Base-by-base conservation (phyloP, 306 rosid genomes). In the Fragaria vesca region DNA sequence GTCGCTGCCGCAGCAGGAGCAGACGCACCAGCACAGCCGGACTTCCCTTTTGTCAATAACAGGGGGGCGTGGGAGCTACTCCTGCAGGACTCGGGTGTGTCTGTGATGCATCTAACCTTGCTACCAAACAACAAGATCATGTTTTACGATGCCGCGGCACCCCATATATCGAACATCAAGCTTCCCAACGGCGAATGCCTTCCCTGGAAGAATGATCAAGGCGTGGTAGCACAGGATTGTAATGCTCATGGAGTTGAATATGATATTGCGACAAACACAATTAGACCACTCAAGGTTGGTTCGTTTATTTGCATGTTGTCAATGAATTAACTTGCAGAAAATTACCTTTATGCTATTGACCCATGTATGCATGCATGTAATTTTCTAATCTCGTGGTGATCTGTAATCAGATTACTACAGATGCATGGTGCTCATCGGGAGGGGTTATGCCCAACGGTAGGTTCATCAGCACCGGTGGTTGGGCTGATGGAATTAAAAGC, bases 401-500 rank as follows among this genome's bases (percentile, higher is more conserved):
- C 38, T 32, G 26, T 16, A 36, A 24, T 60, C 76, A 93, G 98
- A 67, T 89, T n/a, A 1, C 6, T 24, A 30, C 30, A 16, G 99
- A 96, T 55, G 91, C 92, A 68, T 96, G 99, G 99, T 96, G 99
- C 80, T 96, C 99, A 32, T 86, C 93, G 0, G 99, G 99, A 80
- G 98, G 96, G 21, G 88, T 96, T 17, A 66, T 86, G 26, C 77
- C 76, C 1, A 90, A 96, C 8, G 99, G 99, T 1, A 82, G 71
- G 13, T 83, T 93, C 4, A 43, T 93, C 50, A 84, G 85, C 76
- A 57, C 86, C 5, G 98, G 99, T 54, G 99, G 99, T 6, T 96
- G 93, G 77, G 11, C 10, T 4, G 74, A 70, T 2, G 99, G 99
- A 66, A 15, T n/a, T 1, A 89, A 42, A 84, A 65, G 86, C 8